Percentiles rank a stretch among this genome's conserved stretches.
Conservation (phyloP, 495 filamentous ascomycete species). For the Neurospora sp. region DNA sequence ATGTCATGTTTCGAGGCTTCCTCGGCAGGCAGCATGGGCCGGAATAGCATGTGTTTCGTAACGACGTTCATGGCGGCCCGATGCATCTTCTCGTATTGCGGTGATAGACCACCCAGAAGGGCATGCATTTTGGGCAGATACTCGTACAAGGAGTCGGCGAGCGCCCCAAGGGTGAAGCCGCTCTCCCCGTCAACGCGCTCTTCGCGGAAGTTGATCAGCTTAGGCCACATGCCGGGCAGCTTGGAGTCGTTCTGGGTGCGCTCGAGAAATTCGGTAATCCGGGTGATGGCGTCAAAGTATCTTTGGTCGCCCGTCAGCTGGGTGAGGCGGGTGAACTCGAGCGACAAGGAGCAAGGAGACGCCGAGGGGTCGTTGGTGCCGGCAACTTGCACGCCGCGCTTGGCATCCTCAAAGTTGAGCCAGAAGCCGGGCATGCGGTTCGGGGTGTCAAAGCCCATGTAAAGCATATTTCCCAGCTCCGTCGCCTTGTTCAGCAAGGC, state of each 20-base stretch:
- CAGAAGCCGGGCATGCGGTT: constrained; percentile 73
- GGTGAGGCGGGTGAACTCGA: constrained; percentile 77
- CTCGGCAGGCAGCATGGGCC: constrained; percentile 41
- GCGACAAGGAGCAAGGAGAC: constrained; percentile 66
- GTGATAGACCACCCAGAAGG: constrained; percentile 21
- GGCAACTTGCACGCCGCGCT: constrained; percentile 65
- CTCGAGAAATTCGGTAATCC: constrained; percentile 67
- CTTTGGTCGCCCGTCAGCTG: constrained; percentile 68
- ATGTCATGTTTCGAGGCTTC: constrained; percentile 44
- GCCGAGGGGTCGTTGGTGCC: constrained; percentile 39
- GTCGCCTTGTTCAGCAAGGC: constrained; percentile 62
- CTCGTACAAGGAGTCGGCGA: constrained; percentile 80
- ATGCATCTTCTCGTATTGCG: constrained; percentile 30
- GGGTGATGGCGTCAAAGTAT: constrained; percentile 76
- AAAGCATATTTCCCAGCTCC: constrained; percentile 70
- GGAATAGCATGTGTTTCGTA: constrained; percentile 57
- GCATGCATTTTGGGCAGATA: constrained; percentile 65
- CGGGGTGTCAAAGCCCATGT: constrained; percentile 76
- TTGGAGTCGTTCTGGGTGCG: constrained; percentile 52
- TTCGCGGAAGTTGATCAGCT: constrained; percentile 22
- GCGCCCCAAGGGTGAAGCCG: constrained; percentile 61
- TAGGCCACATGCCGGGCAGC: constrained; percentile 52
- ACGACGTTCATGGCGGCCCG: constrained; percentile 48
- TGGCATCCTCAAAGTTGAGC: constrained; percentile 65
- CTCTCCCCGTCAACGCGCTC: constrained; percentile 17